Conservation (phyloP, 2,329 filamentous ascomycete species). For the Didymella lethalis region DNA sequence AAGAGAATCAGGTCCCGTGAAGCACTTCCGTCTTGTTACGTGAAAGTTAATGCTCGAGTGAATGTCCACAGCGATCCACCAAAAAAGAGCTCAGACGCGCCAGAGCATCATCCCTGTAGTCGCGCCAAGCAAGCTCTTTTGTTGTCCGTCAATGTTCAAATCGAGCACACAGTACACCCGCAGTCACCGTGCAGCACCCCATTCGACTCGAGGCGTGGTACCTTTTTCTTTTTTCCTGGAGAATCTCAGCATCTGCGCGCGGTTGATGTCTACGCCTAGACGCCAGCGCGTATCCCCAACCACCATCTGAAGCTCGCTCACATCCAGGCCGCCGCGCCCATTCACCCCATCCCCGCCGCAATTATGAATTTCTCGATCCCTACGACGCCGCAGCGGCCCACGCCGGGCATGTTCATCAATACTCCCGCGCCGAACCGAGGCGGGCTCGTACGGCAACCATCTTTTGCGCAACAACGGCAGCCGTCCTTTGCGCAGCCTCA, state of each 20-base stretch:
- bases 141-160: constrained; percentile 40
- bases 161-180: constrained; percentile 30
- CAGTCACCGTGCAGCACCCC: constrained; percentile 37
- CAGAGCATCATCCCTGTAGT: constrained; percentile 28
- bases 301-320: constrained; percentile 38
- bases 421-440: constrained; percentile 68
- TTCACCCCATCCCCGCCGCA: constrained; percentile 17
- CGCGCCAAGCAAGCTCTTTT: constrained; percentile 38
- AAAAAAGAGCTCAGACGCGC: constrained; percentile 23
- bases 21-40: neutral
- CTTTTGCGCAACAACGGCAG: constrained; percentile 31
- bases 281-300: constrained; percentile 41
- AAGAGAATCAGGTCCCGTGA: neutral
- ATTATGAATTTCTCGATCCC: constrained; percentile 43
- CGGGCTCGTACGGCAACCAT: constrained; percentile 35
- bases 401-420: constrained; percentile 78
- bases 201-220: constrained; percentile 25
- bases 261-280: constrained; percentile 40
- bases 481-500: constrained; percentile 40
- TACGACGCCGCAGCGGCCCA: constrained; percentile 70
- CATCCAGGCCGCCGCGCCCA: constrained; percentile 33
- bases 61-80: constrained; percentile 16
- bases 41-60: constrained; percentile 7
- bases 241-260: constrained; percentile 24
- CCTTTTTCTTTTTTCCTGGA: constrained; percentile 27